Base-by-base conservation (phyloP, 2,329 filamentous ascomycete genomes). In the Leptographium lundbergii region DNA sequence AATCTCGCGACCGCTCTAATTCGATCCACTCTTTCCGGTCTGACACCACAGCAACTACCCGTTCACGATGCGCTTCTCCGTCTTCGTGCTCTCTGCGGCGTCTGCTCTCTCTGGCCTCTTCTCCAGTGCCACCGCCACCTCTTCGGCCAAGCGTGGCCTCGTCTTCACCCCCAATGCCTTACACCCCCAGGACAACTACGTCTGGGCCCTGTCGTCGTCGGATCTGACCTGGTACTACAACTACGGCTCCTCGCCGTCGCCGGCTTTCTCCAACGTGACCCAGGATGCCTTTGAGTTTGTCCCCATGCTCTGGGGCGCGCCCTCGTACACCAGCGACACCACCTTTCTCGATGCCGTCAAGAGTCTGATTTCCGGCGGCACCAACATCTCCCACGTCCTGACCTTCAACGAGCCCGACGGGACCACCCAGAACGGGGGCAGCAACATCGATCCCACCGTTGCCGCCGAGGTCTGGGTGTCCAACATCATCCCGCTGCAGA, bases 201-300 rank as follows among this genome's bases (percentile, higher is more conserved):
- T 87, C 65, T 91, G 87, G 86, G 73, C 76, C 13, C 69, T 75
- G 51, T 57, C 73, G 6, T 76, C 75, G 45, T 81, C 79, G 22
- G 80, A 83, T 50, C 72, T 92, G 59, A 86, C 83, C 3, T 94
- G 89, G 89, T 94, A 94, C 76, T 94, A 92, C 78, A 92, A 91
- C 74, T 94, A 91, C 71, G 71, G 73, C 29, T 67, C 75, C 24
- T 68, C 70, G 4, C 87, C 88, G 1, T 81, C 84, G 0, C 62
- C 76, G 0, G 73, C 73, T 50, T 85, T 78, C 67, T 63, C 70
- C 48, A 70, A 75, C 56, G 66, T 76, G 34, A 65, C 77, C 0
- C 80, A 85, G 65, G 72, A 75, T 17, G 70, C 77, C 17, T 81
- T 92, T 65, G 78, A 88, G 69, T 94, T 89, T 70, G 84, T 92